Base-by-base conservation (phyloP, 495 filamentous ascomycete species). In the Daldinia concentrica region DNA sequence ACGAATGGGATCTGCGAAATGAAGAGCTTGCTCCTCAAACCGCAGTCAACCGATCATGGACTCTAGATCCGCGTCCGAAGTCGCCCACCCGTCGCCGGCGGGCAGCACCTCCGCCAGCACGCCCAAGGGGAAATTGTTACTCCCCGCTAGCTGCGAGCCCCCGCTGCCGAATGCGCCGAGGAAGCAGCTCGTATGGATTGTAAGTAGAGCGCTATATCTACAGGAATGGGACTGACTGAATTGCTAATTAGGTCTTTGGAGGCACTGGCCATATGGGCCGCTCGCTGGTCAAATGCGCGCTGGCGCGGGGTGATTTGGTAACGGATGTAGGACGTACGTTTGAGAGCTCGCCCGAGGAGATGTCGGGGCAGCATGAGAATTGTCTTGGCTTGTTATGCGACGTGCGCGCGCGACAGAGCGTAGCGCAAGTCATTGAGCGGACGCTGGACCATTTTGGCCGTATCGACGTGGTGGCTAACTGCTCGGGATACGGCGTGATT, bases 201-300 rank as follows among this genome's bases (percentile, higher is more conserved):
- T 94, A 84, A 77, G 85, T 83, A 64, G 39, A 8, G 14, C 3
- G 3, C 0, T 36, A 14, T 34, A 7, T 11, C 24, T 32, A 45
- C 4, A 59, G 34, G 12, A 24, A 37, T 64, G 17, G 8, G 27
- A 71, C 39, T 61, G 60, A 56, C 34, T 22, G 1, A 54, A 61
- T 27, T 36, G 36, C 34, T 11, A 9, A 1, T 15, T 56, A 94
- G 90, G 85, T 99, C 69, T 99, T 98, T 79, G 95, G 95, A 48
- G 93, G 93, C 45, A 98, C 94, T 4, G 95, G 95, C 58, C 95
- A 99, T 74, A 96, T 98, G 84, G 95, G 95, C 69, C 92, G 94
- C 57, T 95, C 91, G 11, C 88, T 99, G 24, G 92, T 93, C 51
- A 93, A 93, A 68, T 89, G 86, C 34, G 91, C 90, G 19, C 85